A percentile compares a stretch with the other conserved stretches of the same genome.
These are phyloP conservation scores for Ophiobolus disseminans DNA, from an alignment of 2,329 filamentous ascomycete species.

Conservation along the genomic window DNA sequence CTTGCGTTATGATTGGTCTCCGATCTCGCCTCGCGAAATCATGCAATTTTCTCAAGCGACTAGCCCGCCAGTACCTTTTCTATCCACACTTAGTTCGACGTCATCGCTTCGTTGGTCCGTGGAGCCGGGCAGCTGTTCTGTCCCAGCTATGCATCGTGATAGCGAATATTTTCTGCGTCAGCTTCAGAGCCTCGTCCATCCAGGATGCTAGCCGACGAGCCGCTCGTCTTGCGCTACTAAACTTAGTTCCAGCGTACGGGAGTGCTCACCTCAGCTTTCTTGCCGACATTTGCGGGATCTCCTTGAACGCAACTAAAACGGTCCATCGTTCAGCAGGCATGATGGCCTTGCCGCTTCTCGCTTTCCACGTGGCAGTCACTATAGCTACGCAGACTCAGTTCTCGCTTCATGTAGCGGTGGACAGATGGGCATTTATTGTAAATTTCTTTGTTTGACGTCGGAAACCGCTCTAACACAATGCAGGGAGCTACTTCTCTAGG, in stretches of 20 bases:
- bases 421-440: conserved; percentile 3
- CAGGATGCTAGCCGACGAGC: conserved; percentile 2
- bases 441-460: neutral
- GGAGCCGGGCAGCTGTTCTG: conserved; percentile 1
- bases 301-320: conserved; percentile 1
- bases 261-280: conserved; percentile 8
- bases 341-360: conserved; percentile 1
- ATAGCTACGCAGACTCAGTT: conserved; percentile 5
- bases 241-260: conserved; percentile 6
- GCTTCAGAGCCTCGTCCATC: conserved; percentile 4
- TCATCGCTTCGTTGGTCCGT: conserved; percentile 5
- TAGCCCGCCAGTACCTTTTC: conserved; percentile 6
- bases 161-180: conserved; percentile 4
- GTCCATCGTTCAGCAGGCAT: conserved; percentile 1
- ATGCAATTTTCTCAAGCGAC: too few relatives aligned
- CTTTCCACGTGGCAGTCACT: conserved; percentile 5
- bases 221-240: conserved; percentile 4
- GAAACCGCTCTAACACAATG: neutral
- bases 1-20: too few relatives aligned
- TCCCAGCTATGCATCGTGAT: neutral
- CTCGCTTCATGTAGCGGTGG: neutral
- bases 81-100: conserved; percentile 5
- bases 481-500: neutral
- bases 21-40: too few relatives aligned
- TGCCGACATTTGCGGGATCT: conserved; percentile 2